phyloP scores from a whole-genome alignment of 257 asterid species.

The Linaria vulgaris region DNA sequence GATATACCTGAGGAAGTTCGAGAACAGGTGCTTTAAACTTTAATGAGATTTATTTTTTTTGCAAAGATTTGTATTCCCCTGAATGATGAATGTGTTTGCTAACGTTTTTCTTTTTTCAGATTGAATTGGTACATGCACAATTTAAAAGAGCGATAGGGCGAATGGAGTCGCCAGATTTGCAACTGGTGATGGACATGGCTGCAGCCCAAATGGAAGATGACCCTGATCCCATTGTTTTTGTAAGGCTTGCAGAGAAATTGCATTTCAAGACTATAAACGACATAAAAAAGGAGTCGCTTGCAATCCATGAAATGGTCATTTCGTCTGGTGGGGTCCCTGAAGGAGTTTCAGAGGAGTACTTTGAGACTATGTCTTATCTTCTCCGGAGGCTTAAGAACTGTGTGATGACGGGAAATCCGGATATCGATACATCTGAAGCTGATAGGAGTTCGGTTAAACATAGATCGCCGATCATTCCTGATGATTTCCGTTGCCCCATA shows the following conservation, averaged over 20 bases:
- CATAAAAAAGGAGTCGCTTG: slow-evolving; percentile 68
- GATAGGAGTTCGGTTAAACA: slow-evolving; percentile 65
- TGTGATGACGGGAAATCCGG: slow-evolving; percentile 54
- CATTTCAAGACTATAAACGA: slow-evolving; percentile 68
- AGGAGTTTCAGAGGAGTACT: slow-evolving; percentile 73
- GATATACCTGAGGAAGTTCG: slow-evolving; percentile 83
- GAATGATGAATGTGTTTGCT: slow-evolving; percentile 2
- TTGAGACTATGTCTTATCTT: slow-evolving; percentile 73
- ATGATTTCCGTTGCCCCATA: slow-evolving; percentile 95
- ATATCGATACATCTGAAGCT: slow-evolving; percentile 49
- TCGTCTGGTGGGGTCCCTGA: slow-evolving; percentile 72
- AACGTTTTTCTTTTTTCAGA: slow-evolving; percentile 39
- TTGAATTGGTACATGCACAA: slow-evolving; percentile 87
- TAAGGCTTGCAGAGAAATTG: slow-evolving; percentile 83
- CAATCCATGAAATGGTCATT: slow-evolving; percentile 87
- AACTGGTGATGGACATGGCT: slow-evolving; percentile 73
- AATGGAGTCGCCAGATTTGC: slow-evolving; percentile 80
- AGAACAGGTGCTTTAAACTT: slow-evolving; percentile 66
- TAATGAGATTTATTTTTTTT: not conserved
- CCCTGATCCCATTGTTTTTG: slow-evolving; percentile 61
- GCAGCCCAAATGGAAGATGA: slow-evolving; percentile 73
- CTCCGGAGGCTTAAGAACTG: slow-evolving; percentile 75
- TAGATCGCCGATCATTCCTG: slow-evolving; percentile 90
- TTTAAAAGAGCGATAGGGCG: slow-evolving; percentile 74
- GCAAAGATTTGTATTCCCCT: slow-evolving; percentile 1